These are phyloP conservation scores for Microsporum canis DNA, from an alignment of 2,329 filamentous ascomycete genomes.

Conservation along the genomic window DNA sequence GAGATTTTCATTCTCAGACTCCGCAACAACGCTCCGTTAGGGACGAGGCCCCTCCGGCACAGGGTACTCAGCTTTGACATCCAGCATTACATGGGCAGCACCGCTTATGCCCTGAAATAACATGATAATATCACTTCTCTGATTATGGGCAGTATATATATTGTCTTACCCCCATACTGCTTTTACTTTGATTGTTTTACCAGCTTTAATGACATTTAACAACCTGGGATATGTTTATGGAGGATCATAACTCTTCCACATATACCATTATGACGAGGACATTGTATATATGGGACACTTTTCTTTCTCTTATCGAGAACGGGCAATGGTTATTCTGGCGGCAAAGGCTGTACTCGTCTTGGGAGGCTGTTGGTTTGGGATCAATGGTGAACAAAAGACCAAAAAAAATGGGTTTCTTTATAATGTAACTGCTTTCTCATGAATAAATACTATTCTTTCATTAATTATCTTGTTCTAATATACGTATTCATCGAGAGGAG, in stretches of 20 bases:
- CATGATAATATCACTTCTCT: not conserved
- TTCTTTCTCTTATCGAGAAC: not conserved
- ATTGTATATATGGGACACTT: conserved; percentile 1
- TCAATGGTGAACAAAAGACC: not conserved
- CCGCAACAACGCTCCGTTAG: not conserved
- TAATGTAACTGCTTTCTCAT: not conserved
- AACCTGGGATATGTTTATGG: not conserved
- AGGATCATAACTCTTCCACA: not conserved
- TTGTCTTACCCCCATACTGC: not conserved
- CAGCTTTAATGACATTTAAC: not conserved
- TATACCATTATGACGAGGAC: not conserved
- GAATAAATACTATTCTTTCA: not conserved
- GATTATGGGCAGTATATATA: not conserved
- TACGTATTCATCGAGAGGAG: not conserved
- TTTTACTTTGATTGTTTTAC: not conserved
- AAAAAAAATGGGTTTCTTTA: not conserved
- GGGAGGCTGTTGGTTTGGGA: not conserved
- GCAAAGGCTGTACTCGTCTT: not conserved
- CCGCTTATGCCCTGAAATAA: not conserved
- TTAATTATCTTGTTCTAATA: not conserved
- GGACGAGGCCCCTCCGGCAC: not conserved
- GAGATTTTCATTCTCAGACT: not conserved
- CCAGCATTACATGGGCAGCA: not conserved
- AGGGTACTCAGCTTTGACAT: not conserved
- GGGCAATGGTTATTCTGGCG: not conserved